Conservation (phyloP, 768 basidiomycete species). For the Leccinum truebloodii region DNA sequence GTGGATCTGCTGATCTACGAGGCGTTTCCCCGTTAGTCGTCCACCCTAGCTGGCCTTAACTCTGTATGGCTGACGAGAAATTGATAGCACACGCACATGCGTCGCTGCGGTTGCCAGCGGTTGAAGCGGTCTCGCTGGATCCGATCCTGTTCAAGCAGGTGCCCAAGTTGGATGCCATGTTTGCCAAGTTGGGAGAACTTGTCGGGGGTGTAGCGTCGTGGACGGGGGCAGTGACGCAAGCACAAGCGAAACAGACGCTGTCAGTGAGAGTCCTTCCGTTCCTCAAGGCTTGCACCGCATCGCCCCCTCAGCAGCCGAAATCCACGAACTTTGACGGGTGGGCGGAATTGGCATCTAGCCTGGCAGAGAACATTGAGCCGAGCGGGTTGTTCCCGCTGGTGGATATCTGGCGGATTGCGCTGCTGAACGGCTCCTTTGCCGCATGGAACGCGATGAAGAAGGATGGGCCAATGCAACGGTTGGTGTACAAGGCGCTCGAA, state of each 20-base stretch:
- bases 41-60: not conserved
- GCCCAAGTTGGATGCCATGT: constrained; percentile 65
- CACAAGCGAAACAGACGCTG: constrained; percentile 52
- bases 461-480: constrained; percentile 43
- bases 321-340: constrained; percentile 46
- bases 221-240: constrained; percentile 30
- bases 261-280: constrained; percentile 55
- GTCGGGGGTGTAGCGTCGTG: constrained; percentile 50
- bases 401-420: constrained; percentile 79
- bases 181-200: constrained; percentile 61
- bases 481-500: constrained; percentile 49
- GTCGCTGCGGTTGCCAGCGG: constrained; percentile 54
- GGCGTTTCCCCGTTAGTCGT: constrained; percentile 74
- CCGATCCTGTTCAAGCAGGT: constrained; percentile 78
- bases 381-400: constrained; percentile 75
- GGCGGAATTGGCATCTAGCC: constrained; percentile 45
- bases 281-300: constrained; percentile 54
- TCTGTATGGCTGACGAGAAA: not conserved
- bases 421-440: constrained; percentile 62
- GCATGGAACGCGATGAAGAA: constrained; percentile 45
- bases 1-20: constrained; percentile 73
- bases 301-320: constrained; percentile 28
- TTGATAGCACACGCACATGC: constrained; percentile 73
- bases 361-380: constrained; percentile 48
- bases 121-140: constrained; percentile 63